These are phyloP conservation scores for Circinella minor DNA, from an alignment of 371 early-diverging fungal species.

Conservation along the genomic window DNA sequence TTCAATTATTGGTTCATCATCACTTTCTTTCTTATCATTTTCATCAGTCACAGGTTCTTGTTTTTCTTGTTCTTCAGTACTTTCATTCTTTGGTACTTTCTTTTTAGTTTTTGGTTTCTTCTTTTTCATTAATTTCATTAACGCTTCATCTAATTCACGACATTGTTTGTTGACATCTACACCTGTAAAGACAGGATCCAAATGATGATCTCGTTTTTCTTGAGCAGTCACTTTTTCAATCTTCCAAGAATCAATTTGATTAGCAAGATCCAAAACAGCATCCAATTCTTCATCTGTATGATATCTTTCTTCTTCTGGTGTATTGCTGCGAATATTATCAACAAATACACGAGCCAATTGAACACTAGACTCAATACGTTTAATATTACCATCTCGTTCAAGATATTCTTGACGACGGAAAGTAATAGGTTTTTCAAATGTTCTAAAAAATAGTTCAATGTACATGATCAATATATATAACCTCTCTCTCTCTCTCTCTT, in stretches of 20 bases:
- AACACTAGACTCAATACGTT: conserved; percentile 46
- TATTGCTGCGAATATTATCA: conserved; percentile 33
- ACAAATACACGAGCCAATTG: conserved; percentile 49
- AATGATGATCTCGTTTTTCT: conserved; percentile 56
- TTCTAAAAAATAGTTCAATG: conserved; percentile 23
- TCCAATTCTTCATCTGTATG: conserved; percentile 70
- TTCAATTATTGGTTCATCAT: not conserved
- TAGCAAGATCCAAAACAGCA: conserved; percentile 44
- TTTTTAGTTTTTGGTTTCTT: conserved; percentile 62
- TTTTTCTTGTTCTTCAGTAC: conserved; percentile 22
- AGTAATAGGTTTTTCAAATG: conserved; percentile 68
- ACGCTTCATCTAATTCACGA: conserved; percentile 55
- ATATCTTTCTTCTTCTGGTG: conserved; percentile 53
- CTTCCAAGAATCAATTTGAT: conserved; percentile 67
- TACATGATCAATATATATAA: too few species aligned
- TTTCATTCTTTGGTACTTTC: conserved; percentile 21
- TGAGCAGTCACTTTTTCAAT: conserved; percentile 64
- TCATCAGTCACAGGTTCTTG: not conserved
- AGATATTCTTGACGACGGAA: conserved; percentile 66
- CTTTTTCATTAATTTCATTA: conserved; percentile 58
- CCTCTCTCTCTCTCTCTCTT: too few species aligned
- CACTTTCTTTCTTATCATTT: too few species aligned
- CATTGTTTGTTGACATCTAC: conserved; percentile 55
- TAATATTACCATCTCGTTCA: conserved; percentile 67
- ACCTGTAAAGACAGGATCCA: conserved; percentile 68